Evolutionary conservation across 2,329 filamentous ascomycete species (phyloP).

Genomic region (Colletotrichum sublineola): DNA sequence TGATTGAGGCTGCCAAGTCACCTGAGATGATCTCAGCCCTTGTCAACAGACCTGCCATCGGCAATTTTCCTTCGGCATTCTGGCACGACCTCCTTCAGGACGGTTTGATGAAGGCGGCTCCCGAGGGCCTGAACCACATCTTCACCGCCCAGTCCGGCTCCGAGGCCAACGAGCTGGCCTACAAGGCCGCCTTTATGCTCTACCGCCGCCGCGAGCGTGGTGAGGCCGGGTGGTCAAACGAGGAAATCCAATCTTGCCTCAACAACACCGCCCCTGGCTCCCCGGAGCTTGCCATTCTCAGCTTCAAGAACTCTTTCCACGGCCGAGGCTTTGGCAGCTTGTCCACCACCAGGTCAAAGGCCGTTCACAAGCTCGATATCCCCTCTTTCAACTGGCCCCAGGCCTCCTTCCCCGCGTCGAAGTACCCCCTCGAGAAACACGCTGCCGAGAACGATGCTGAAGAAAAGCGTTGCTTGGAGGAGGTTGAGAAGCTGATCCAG

Average conservation of each 20-base stretch:
- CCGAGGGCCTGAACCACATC: constrained; percentile 81
- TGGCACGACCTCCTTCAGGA: constrained; percentile 80
- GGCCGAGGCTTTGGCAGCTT: constrained; percentile 84
- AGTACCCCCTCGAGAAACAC: constrained; percentile 81
- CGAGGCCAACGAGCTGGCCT: constrained; percentile 87
- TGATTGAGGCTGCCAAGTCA: constrained; percentile 74
- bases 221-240: constrained; percentile 76
- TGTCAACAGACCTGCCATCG: constrained; percentile 83
- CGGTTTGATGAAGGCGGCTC: constrained; percentile 79
- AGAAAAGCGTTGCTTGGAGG: constrained; percentile 79
- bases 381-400: constrained; percentile 91
- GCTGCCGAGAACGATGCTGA: constrained; percentile 77
- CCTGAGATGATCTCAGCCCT: constrained; percentile 80
- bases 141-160: constrained; percentile 85
- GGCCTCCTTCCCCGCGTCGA: constrained; percentile 82
- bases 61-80: constrained; percentile 83
- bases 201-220: constrained; percentile 79
- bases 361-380: constrained; percentile 89
- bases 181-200: constrained; percentile 90
- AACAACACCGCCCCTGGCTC: constrained; percentile 80
- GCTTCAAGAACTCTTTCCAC: constrained; percentile 84
- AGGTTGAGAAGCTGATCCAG: constrained; percentile 79
- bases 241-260: constrained; percentile 78
- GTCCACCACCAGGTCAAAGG: constrained; percentile 84
- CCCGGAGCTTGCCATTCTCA: constrained; percentile 81